Base-by-base conservation (phyloP, 306 rosid species). In the Pterocarpus santalinus region DNA sequence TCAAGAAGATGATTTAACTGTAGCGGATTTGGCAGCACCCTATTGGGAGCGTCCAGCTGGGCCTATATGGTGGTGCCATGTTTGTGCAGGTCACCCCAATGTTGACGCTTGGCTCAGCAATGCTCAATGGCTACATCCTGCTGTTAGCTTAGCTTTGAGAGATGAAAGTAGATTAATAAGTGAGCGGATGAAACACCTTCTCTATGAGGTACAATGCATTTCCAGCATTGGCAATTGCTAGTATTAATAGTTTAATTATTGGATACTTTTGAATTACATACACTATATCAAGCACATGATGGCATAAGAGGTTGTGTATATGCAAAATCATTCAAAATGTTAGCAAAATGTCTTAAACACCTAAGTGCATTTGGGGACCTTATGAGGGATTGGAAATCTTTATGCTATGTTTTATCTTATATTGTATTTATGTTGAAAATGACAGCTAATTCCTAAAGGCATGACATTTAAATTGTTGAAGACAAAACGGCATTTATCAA, bases 41-140 rank as follows among this genome's bases (percentile, higher is more conserved):
- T 93, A 90, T 62, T 91, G 99, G 99, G 96, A 93, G 88, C 92
- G 85, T 41, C 97, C 98, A 2, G 90, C 90, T 22, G 99, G 99
- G 58, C 98, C 99, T 15, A 74, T 57, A 76, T 96, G 97, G 99
- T 96, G 99, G 99, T 90, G 99, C 84, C 93, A 96, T 87, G 87
- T 96, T 77, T 81, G 90, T 81, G 97, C 97, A 57, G 85, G 85
- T 73, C 92, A 93, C 73, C 97, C 94, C 12, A 73, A 82, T 8
- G 80, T 87, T 83, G 87, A 81, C 70, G 47, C 88, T 5, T 96
- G 99, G 99, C 96, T 96, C 80, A 84, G 86, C 68, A 88, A 16
- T 85, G 91, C 97, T 73, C 97, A 87, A 74, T 93, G 98, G 97
- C 77, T 96, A 14, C 98, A 93, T 73, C 99, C 99, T 72, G 98